Percentiles rank a stretch among this genome's conserved stretches.
phyloP scores from a whole-genome alignment of 2,329 filamentous ascomycete species.

The Alternaria solani region DNA sequence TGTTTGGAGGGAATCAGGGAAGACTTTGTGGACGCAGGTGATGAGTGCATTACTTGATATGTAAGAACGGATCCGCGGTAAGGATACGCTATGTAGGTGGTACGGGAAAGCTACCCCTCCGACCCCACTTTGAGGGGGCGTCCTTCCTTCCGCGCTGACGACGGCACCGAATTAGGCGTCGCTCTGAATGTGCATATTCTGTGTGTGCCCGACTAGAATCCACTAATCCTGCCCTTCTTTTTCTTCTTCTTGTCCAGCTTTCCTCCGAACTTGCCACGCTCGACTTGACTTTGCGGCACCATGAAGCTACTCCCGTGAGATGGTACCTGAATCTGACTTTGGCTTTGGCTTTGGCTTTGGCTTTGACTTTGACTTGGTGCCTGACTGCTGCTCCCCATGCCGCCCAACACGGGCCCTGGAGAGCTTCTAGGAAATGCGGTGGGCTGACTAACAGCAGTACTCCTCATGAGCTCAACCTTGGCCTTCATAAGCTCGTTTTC shows the following conservation, averaged over 20 bases:
- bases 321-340: constrained; percentile 13
- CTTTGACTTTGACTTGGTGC: constrained; percentile 14
- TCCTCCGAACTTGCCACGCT: constrained; percentile 47
- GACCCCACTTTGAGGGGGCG: constrained; percentile 19
- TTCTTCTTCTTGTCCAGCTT: constrained; percentile 45
- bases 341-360: constrained; percentile 17
- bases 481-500: constrained; percentile 44
- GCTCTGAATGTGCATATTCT: no score
- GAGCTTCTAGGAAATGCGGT: constrained; percentile 32
- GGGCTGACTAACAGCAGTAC: constrained; percentile 33
- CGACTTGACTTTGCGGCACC: constrained; percentile 42
- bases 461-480: constrained; percentile 28
- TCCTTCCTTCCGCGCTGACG: constrained; percentile 17
- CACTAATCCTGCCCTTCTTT: constrained; percentile 47
- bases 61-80: background rate
- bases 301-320: constrained; percentile 6
- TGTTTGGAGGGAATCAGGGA: background rate
- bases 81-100: constrained; percentile 1
- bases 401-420: constrained; percentile 34
- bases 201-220: constrained; percentile 30
- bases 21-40: background rate
- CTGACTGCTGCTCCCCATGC: constrained; percentile 38
- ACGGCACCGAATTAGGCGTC: constrained; percentile 4
- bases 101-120: constrained; percentile 27
- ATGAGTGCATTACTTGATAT: background rate